Conservation (phyloP, 2,329 filamentous ascomycete genomes). For the Aspergillus aculeatinus region DNA sequence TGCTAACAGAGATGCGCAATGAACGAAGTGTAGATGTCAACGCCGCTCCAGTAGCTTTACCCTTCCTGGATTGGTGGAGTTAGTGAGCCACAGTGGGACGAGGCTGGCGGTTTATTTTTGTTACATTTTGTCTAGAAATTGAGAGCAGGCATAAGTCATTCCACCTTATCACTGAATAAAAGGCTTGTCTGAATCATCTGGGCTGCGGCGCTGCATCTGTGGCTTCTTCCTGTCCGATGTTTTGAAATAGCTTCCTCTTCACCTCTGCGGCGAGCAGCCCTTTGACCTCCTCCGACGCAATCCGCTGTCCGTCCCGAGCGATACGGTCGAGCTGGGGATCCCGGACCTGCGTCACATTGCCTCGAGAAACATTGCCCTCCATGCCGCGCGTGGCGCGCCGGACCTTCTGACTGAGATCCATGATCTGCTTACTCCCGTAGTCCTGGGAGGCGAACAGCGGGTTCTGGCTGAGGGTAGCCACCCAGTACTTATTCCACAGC, state of each 20-base stretch:
- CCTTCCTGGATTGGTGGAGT: too few species aligned
- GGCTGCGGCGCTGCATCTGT: conserved; percentile 15
- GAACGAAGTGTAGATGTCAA: neutral
- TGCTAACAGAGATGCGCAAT: neutral
- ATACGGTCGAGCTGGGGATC: conserved; percentile 54
- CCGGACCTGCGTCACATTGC: conserved; percentile 32
- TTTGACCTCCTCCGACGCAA: conserved; percentile 55
- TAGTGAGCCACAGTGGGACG: neutral
- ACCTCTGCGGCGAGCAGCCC: conserved; percentile 50
- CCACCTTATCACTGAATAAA: conserved; percentile 1
- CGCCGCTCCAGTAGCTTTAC: neutral
- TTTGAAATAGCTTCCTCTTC: conserved; percentile 53
- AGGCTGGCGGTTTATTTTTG: neutral
- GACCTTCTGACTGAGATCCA: conserved; percentile 82
- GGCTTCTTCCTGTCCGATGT: conserved; percentile 32
- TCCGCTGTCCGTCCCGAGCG: conserved; percentile 57
- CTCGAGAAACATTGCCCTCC: conserved; percentile 32
- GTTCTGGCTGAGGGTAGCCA: conserved; percentile 88
- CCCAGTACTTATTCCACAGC: conserved; percentile 97
- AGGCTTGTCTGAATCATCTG: neutral
- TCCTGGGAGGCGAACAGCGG: conserved; percentile 90
- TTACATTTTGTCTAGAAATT: neutral
- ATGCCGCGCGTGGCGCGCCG: conserved; percentile 57
- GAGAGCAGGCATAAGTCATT: neutral
- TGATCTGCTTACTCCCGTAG: conserved; percentile 88